Conservation (phyloP, 345 rosid species). For the Boechera stricta region DNA sequence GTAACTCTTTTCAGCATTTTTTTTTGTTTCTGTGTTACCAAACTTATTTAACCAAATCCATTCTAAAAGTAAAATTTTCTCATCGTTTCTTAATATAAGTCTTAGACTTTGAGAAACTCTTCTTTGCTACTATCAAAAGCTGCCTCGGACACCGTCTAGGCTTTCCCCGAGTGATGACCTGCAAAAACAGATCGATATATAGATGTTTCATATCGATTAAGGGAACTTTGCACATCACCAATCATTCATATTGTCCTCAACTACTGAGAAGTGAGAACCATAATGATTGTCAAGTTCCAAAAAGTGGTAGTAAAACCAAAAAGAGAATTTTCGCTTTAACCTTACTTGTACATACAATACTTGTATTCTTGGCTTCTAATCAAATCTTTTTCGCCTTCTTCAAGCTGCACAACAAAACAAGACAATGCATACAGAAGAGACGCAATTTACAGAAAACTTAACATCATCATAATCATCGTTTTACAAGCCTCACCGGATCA, state of each 20-base stretch:
- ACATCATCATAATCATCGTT: constrained; percentile 2
- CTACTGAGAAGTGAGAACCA: neutral
- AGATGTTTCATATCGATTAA: neutral
- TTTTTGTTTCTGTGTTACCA: constrained; percentile 7
- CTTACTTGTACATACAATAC: constrained; percentile 86
- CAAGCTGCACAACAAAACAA: constrained; percentile 57
- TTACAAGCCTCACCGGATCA: constrained; percentile 63
- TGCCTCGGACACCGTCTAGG: constrained; percentile 45
- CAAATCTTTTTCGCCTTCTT: constrained; percentile 85
- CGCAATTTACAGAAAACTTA: neutral
- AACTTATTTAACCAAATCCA: constrained; percentile 8
- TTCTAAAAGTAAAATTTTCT: neutral
- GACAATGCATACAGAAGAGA: neutral
- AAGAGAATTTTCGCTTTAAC: neutral
- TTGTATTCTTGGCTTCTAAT: constrained; percentile 77
- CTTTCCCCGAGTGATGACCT: constrained; percentile 48
- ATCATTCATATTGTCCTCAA: neutral
- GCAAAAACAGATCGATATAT: constrained; percentile 7
- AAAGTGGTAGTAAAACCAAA: constrained; percentile 3
- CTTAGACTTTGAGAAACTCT: neutral
- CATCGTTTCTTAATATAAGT: neutral
- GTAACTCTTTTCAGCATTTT: neutral
- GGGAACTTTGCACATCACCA: neutral
- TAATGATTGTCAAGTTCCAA: neutral
- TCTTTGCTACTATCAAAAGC: constrained; percentile 27